phyloP scores from a whole-genome alignment of 768 basidiomycete species.

The Pleurotus djamor region DNA sequence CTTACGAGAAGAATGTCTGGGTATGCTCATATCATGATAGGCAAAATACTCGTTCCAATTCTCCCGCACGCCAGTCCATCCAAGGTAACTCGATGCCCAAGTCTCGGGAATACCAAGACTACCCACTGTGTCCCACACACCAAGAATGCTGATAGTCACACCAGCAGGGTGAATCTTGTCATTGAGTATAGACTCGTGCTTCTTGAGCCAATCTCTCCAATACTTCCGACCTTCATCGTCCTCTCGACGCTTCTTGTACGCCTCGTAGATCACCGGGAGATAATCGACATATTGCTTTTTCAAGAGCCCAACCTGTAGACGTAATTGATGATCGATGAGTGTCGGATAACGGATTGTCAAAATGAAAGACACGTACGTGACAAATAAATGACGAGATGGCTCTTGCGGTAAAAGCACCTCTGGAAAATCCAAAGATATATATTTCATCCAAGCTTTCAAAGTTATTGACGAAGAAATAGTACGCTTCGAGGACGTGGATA shows the following conservation, averaged over 20 bases:
- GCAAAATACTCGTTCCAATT: neutral
- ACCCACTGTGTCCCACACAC: neutral
- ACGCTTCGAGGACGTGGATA: conserved; percentile 5
- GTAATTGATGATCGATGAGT: neutral
- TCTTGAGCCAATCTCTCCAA: neutral
- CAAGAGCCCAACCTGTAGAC: neutral
- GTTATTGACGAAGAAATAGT: conserved; percentile 7
- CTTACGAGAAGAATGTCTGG: neutral
- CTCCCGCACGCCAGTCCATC: neutral
- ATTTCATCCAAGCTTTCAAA: neutral
- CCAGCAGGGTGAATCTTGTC: neutral
- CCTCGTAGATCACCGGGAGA: neutral
- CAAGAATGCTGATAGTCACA: neutral
- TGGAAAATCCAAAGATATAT: neutral
- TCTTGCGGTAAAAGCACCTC: conserved; percentile 10
- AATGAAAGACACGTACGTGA: neutral
- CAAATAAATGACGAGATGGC: conserved; percentile 3
- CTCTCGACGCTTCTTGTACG: neutral
- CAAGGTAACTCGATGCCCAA: neutral
- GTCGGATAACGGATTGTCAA: neutral
- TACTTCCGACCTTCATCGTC: neutral
- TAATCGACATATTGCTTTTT: neutral
- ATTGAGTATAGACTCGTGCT: neutral
- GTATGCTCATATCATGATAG: neutral
- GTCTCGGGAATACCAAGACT: neutral